phyloP scores from a whole-genome alignment of 331 rosid genomes.

The Dryas integrifolia region DNA sequence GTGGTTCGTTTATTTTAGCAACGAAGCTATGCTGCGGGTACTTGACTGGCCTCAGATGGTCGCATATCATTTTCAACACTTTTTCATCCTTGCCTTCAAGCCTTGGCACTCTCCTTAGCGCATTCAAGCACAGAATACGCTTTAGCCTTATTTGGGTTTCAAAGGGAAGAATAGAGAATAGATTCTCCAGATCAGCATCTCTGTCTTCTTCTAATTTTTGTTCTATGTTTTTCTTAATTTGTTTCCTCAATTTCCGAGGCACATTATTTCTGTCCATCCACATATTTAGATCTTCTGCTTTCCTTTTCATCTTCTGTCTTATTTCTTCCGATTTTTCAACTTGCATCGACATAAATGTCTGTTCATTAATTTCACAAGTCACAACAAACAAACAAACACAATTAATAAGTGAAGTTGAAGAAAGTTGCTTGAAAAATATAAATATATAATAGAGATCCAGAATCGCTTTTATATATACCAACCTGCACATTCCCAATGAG shows the following conservation, averaged over 20 bases:
- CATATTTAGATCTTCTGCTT: slow-evolving; percentile 11
- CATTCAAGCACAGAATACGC: slow-evolving; percentile 24
- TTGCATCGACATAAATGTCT: not conserved
- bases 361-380: too few species aligned
- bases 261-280: slow-evolving; percentile 21
- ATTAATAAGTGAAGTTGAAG: too few species aligned
- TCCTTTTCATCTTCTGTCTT: slow-evolving; percentile 12
- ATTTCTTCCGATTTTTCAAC: slow-evolving; percentile 18
- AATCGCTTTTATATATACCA: not conserved
- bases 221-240: slow-evolving; percentile 20
- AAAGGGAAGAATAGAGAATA: slow-evolving; percentile 27
- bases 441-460: too few species aligned
- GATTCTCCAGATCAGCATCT: slow-evolving; percentile 33
- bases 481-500: not conserved
- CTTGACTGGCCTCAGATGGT: too few species aligned
- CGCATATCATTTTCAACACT: too few species aligned
- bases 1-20: too few species aligned
- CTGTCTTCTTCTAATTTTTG: slow-evolving; percentile 25
- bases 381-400: too few species aligned
- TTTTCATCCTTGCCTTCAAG: too few species aligned
- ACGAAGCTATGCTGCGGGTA: too few species aligned
- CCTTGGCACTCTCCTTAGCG: not conserved
- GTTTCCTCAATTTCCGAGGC: not conserved
- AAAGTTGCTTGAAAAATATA: too few species aligned
- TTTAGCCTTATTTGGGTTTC: slow-evolving; percentile 22